Evolutionary conservation across 2,329 filamentous ascomycete species (phyloP), one percentile per base, ranked within the genome.

Genomic region (Immersiporthe knoxdaviesiana): DNA sequence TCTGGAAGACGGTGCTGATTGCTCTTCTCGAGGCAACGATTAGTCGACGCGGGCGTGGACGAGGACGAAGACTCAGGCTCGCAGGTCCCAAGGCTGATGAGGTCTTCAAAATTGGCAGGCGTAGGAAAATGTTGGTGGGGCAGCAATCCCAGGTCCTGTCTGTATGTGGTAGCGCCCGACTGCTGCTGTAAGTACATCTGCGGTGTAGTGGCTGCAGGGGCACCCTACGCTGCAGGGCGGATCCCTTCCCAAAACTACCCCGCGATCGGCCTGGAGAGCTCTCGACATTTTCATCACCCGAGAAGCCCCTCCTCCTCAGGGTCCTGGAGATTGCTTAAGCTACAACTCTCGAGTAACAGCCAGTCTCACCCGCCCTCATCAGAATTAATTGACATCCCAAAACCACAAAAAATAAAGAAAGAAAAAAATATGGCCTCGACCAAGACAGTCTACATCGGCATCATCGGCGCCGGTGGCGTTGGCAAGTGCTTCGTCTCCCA

Each of bases 401-500:
- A 27, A n/a, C 59, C 18, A 44, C 27, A 41, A 67, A 66, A 58
- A n/a, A n/a, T n/a, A n/a, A n/a, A n/a, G n/a, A n/a, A n/a, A n/a
- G n/a, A n/a, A n/a, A n/a, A n/a, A n/a, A n/a, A n/a, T n/a, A 77
- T 77, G 76, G 73, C 74, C 69, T 69, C 77, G 27, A 72, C 74
- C 44, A 78, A 78, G 67, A 76, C 80, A 65, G 75, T 84, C 54
- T 81, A 81, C 75, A 78, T 84, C 73, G 81, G 80, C 69, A 77
- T 83, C 47, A 82, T 83, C 69, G 82, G 96, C 77, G 92, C 92
- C 75, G 96, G 96, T 74, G 95, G 95, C 73, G 96, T 98, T 72
- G 96, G 96, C 77, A 94, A 94, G 81, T 89, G 89, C 82, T 97
- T 98, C 85, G 88, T 98, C 72, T 84, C 85, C 74, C 96, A 98